Evolutionary conservation across 768 basidiomycete genomes (phyloP).

Genomic region (Amanita jacksonii): DNA sequence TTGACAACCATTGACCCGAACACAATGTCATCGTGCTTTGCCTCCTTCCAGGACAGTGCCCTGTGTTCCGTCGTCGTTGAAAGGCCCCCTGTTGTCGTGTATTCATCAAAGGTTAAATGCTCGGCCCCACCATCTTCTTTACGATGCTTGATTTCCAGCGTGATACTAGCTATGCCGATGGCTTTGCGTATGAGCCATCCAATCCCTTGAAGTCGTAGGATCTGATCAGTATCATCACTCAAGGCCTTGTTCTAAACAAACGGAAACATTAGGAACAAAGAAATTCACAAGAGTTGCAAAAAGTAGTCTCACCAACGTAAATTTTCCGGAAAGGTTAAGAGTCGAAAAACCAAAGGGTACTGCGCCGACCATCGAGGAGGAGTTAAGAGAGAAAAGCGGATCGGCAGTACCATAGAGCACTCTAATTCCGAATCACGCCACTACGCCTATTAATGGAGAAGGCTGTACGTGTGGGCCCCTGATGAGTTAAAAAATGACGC

Average conservation of each 20-base stretch:
- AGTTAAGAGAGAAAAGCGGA: background rate
- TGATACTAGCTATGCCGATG: constrained; percentile 48
- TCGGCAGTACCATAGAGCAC: too few relatives aligned
- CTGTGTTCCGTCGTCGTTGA: constrained; percentile 48
- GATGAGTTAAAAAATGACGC: background rate
- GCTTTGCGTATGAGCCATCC: constrained; percentile 61
- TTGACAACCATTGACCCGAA: constrained; percentile 54
- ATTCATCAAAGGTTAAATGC: constrained; percentile 56
- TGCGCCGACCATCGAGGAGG: background rate
- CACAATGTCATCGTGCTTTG: constrained; percentile 43
- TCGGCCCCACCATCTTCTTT: constrained; percentile 50
- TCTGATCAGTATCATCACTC: constrained; percentile 50
- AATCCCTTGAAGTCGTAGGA: constrained; percentile 63
- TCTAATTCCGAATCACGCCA: too few relatives aligned
- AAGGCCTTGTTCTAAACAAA: constrained; percentile 62
- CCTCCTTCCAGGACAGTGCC: constrained; percentile 45
- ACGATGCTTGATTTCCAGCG: constrained; percentile 54
- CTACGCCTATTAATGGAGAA: too few relatives aligned
- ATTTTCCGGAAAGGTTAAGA: constrained; percentile 1
- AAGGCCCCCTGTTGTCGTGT: constrained; percentile 49
- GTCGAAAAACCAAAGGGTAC: constrained; percentile 6
- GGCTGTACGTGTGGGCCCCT: too few relatives aligned
- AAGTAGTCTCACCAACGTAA: background rate
- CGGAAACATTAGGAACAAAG: background rate
- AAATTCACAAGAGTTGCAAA: background rate